These are phyloP conservation scores for Rhodotorula glutinis DNA, from an alignment of 1,284 basidiomycete species.

Conservation along the genomic window DNA sequence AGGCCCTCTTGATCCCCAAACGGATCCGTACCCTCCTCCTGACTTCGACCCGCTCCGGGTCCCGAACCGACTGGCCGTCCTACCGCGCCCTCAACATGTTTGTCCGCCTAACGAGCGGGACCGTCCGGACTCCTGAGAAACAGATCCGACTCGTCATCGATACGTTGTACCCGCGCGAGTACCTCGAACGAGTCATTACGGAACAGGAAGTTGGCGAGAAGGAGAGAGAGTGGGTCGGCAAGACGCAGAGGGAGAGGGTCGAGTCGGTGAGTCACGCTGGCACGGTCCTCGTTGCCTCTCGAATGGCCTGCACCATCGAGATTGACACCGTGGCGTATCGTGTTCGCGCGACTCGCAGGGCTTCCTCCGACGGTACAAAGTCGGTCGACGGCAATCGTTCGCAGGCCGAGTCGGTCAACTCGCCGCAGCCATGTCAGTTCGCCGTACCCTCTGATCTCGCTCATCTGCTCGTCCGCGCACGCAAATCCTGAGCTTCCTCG, in stretches of 20 bases:
- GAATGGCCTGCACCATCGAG: no score
- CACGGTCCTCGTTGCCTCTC: no score
- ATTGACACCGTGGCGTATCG: no score
- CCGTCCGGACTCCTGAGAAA: constrained; percentile 9
- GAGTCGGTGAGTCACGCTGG: constrained; percentile 13
- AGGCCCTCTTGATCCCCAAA: constrained; percentile 63
- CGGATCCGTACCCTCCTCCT: constrained; percentile 66
- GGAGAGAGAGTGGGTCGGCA: constrained; percentile 12
- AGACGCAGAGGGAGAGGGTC: constrained; percentile 16
- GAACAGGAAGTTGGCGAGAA: neutral
- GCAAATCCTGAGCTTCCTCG: no score
- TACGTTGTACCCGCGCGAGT: constrained; percentile 62
- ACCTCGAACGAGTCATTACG: constrained; percentile 50
- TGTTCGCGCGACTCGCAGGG: constrained; percentile 47
- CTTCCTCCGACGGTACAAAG: constrained; percentile 57
- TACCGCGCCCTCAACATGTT: constrained; percentile 26
- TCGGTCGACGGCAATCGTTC: constrained; percentile 61
- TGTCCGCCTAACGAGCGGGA: constrained; percentile 20
- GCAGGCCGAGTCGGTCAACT: constrained; percentile 71
- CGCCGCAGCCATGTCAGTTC: constrained; percentile 57
- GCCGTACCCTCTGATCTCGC: neutral
- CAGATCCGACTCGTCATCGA: constrained; percentile 54
- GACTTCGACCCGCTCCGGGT: constrained; percentile 66
- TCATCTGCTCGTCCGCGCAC: no score
- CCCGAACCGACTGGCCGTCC: constrained; percentile 13